These are phyloP conservation scores for Byssoonygena ceratinophila DNA, from an alignment of 2,329 filamentous ascomycete genomes.

Conservation along the genomic window DNA sequence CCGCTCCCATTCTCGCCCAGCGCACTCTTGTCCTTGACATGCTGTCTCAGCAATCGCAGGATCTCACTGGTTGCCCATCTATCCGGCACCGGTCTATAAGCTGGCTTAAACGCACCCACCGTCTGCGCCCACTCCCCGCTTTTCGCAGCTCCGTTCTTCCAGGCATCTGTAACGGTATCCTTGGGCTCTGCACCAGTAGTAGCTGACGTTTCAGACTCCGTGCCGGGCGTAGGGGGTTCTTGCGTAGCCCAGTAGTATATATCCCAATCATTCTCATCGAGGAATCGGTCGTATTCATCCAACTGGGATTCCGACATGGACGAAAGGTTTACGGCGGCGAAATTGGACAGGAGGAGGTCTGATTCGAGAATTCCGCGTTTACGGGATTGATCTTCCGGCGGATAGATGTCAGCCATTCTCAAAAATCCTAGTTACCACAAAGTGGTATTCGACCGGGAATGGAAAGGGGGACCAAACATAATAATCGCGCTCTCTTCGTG, in stretches of 20 bases:
- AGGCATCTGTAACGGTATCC: conserved; percentile 36
- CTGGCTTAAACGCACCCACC: conserved; percentile 83
- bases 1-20: conserved; percentile 29
- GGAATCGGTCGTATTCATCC: conserved; percentile 75
- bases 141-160: conserved; percentile 43
- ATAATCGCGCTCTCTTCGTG: conserved; percentile 80
- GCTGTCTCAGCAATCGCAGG: conserved; percentile 61
- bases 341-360: conserved; percentile 91
- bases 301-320: conserved; percentile 65
- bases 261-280: conserved; percentile 99
- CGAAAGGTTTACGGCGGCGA: conserved; percentile 68
- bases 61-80: conserved; percentile 80
- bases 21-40: conserved; percentile 64
- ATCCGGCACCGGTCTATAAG: conserved; percentile 77
- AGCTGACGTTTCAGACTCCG: conserved; percentile 11
- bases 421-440: neutral
- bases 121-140: conserved; percentile 94
- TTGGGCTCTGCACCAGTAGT: conserved; percentile 21
- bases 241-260: conserved; percentile 99
- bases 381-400: conserved; percentile 64
- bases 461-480: conserved; percentile 42
- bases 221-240: conserved; percentile 40
- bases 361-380: conserved; percentile 94
- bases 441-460: no score
- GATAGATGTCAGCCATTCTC: neutral